Percentiles rank a stretch among this genome's conserved stretches.
Evolutionary conservation across 192 early-diverging fungal genomes (phyloP).

Genomic region (Physocladia obscura): DNA sequence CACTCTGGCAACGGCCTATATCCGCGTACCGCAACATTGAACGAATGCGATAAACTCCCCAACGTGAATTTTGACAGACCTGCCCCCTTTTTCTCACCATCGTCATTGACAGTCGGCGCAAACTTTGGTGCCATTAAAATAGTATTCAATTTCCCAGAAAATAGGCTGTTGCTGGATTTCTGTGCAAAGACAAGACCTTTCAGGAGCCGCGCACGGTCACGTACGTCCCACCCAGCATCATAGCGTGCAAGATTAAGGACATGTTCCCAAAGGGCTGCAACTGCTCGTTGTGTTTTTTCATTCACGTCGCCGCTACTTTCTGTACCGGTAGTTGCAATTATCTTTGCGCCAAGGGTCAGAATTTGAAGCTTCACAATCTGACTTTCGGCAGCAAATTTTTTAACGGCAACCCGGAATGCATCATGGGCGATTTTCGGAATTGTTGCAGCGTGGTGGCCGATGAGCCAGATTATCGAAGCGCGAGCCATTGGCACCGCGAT

Average conservation of each 20-base stretch:
- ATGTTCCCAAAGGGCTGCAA: constrained; percentile 67
- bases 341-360: constrained; percentile 75
- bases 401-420: constrained; percentile 74
- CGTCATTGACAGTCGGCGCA: constrained; percentile 28
- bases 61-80: constrained; percentile 38
- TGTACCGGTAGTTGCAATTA: constrained; percentile 40
- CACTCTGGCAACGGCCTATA: constrained; percentile 83
- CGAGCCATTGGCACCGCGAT: constrained; percentile 73
- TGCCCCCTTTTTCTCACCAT: constrained; percentile 2
- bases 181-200: constrained; percentile 50
- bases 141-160: constrained; percentile 51
- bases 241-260: constrained; percentile 85
- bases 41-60: constrained; percentile 48
- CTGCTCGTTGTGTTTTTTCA: not conserved
- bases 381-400: constrained; percentile 54
- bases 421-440: constrained; percentile 74
- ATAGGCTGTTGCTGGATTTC: constrained; percentile 24
- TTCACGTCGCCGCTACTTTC: not conserved
- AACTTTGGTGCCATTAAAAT: constrained; percentile 53
- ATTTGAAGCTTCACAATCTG: constrained; percentile 79
- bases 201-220: constrained; percentile 83
- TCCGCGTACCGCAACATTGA: constrained; percentile 45
- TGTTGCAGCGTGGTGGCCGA: constrained; percentile 73
- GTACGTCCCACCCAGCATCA: constrained; percentile 84
- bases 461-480: constrained; percentile 83